A percentile compares a stretch with the other conserved stretches of the same genome.
These are phyloP conservation scores for Lactarius sanguifluus DNA, from an alignment of 768 basidiomycete genomes.

Conservation along the genomic window DNA sequence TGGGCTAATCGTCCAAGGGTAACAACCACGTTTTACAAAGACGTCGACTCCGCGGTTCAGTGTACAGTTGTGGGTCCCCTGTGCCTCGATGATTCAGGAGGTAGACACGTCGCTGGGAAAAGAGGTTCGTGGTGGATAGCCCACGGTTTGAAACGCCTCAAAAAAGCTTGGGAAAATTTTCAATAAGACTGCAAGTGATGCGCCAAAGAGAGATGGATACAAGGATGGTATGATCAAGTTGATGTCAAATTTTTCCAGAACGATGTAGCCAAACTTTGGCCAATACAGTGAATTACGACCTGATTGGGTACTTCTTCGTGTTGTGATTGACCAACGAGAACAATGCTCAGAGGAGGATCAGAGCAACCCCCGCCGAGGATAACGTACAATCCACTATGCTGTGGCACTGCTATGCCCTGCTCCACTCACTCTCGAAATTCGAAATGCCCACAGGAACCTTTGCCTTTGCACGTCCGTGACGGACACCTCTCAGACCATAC, in stretches of 20 bases:
- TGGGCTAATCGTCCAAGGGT: not conserved
- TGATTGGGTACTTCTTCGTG: not conserved
- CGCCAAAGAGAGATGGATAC: not conserved
- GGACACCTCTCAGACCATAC: not conserved
- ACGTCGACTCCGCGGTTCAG: not conserved
- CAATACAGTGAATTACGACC: not conserved
- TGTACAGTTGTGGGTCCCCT: not conserved
- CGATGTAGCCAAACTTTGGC: not conserved
- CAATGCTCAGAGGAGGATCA: not conserved
- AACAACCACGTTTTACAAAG: not conserved
- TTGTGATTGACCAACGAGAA: not conserved
- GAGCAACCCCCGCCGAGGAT: not conserved
- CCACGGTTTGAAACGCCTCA: not conserved
- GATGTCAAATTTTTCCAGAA: not conserved
- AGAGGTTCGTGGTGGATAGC: not conserved
- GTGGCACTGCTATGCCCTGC: conserved; percentile 46
- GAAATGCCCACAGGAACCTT: conserved; percentile 70
- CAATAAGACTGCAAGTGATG: not conserved
- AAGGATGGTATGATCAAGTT: not conserved
- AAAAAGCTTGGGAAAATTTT: not conserved
- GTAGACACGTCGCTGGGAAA: not conserved
- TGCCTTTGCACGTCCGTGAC: conserved; percentile 40
- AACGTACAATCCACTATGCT: conserved; percentile 12
- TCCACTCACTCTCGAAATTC: conserved; percentile 63
- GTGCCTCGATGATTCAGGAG: not conserved